Base-by-base conservation (phyloP, 768 basidiomycete genomes). In the Dioszegia aurantiaca region DNA sequence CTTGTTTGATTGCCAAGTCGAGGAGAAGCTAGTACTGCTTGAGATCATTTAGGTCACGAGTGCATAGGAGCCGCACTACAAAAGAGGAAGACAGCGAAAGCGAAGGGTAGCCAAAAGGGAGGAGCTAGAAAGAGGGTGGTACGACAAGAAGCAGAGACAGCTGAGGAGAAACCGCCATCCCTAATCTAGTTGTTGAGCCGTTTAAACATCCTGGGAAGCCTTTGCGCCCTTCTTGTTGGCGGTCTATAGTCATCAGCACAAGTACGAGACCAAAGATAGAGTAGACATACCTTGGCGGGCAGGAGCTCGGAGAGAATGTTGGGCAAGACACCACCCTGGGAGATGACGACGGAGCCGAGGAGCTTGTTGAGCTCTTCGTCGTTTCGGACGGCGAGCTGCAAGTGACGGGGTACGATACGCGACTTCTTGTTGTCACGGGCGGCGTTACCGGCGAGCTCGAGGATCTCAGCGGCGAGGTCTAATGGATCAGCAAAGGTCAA, bases 361-460 rank as follows among this genome's bases (percentile, higher is more conserved):
- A 91, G 86, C 67, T 84, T 87, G 80, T 87, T 86, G 67, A 89
- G 74, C 82, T 77, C 89, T 76, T 91, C 89, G 59, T 90, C 89
- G 77, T 91, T 90, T 66, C 90, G 84, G 78, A 93, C 90, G 64
- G 91, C 90, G 55, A 93, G 85, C 73, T 93, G 91, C 47, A 93
- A 78, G 79, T 93, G 91, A 70, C 91, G 86, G 55, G 90, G 91
- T 23, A 92, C 88, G 68, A 93, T 92, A 86, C 91, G 90, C 67
- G 88, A 86, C 81, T 92, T 88, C 80, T 87, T 87, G 80, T 88
- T 85, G 72, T 89, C 87, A 60, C 85, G 83, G 47, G 88, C 87
- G 33, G 85, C 79, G 77, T 79, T 80, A 69, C 90, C 90, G 61
- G 90, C 90, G 36, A 93, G 82, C 77, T 93, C 90, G 63, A 93